These are phyloP conservation scores for Aspergillus proliferans DNA, from an alignment of 2,329 filamentous ascomycete species.

Conservation along the genomic window DNA sequence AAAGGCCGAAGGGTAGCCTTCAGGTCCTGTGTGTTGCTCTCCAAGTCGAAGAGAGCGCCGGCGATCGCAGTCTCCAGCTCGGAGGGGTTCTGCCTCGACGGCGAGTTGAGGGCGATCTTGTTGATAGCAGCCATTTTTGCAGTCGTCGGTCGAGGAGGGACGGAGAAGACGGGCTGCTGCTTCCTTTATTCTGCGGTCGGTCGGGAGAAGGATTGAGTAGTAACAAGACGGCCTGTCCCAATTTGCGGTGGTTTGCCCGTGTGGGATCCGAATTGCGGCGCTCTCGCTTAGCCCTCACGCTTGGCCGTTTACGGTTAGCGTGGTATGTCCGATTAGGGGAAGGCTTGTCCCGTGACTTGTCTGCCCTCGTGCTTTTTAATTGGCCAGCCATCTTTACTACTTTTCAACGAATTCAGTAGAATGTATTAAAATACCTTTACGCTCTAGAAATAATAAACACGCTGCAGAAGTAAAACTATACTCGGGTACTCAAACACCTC, in stretches of 20 bases:
- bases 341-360: conserved; percentile 23
- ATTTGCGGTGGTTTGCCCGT: conserved; percentile 12
- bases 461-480: neutral
- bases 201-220: conserved; percentile 10
- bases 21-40: conserved; percentile 98
- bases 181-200: conserved; percentile 26
- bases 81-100: conserved; percentile 89
- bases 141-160: conserved; percentile 31
- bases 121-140: conserved; percentile 73
- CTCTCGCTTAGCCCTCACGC: conserved; percentile 28
- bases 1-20: conserved; percentile 92
- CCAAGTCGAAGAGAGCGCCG: conserved; percentile 95
- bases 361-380: conserved; percentile 11
- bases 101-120: conserved; percentile 98
- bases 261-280: conserved; percentile 23
- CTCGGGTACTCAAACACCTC: neutral
- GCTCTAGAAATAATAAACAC: conserved; percentile 1
- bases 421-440: neutral
- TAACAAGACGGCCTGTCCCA: neutral
- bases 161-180: conserved; percentile 27
- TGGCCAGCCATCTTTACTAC: neutral
- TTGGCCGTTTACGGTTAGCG: conserved; percentile 16
- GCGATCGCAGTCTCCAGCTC: conserved; percentile 98
- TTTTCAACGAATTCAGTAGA: neutral
- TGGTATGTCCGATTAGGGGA: conserved; percentile 16